Evolutionary conservation across 108 stramenopile species (phyloP).

Genomic region (Cyclotella atomus): DNA sequence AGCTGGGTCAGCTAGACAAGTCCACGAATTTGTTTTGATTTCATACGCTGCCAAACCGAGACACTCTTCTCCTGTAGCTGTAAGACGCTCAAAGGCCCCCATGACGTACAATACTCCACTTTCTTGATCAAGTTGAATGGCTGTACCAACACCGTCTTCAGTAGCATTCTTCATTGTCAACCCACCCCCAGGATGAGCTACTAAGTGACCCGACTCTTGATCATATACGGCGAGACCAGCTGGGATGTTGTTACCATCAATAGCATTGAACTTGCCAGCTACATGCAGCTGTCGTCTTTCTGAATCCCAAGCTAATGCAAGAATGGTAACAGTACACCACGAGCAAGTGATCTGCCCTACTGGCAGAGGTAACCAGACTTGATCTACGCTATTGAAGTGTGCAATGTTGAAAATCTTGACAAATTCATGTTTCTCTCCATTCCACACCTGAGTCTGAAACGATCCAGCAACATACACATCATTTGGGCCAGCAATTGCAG

Average conservation of each 20-base stretch:
- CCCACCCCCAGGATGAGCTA: constrained; percentile 90
- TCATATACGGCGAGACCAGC: constrained; percentile 89
- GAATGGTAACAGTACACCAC: constrained; percentile 90
- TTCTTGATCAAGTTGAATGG: constrained; percentile 84
- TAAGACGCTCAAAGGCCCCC: constrained; percentile 87
- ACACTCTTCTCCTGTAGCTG: constrained; percentile 63
- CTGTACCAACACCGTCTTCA: constrained; percentile 85
- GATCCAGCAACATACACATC: constrained; percentile 90
- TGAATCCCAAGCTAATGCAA: constrained; percentile 93
- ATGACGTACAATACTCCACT: constrained; percentile 88
- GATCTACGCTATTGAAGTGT: constrained; percentile 81
- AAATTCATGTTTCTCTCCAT: constrained; percentile 89
- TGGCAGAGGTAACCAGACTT: constrained; percentile 89
- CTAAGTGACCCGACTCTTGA: constrained; percentile 78
- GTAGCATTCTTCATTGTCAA: constrained; percentile 75
- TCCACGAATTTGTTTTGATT: constrained; percentile 78
- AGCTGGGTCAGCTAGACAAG: constrained; percentile 82
- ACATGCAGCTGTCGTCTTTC: constrained; percentile 83
- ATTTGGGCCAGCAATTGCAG: constrained; percentile 81
- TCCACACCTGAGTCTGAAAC: constrained; percentile 96
- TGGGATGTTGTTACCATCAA: constrained; percentile 85
- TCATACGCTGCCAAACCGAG: constrained; percentile 85
- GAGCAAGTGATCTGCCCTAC: constrained; percentile 92
- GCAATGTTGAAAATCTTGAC: constrained; percentile 95
- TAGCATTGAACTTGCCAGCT: constrained; percentile 89